Conservation (phyloP, 192 early-diverging fungal species). For the Coemansia furcata region DNA sequence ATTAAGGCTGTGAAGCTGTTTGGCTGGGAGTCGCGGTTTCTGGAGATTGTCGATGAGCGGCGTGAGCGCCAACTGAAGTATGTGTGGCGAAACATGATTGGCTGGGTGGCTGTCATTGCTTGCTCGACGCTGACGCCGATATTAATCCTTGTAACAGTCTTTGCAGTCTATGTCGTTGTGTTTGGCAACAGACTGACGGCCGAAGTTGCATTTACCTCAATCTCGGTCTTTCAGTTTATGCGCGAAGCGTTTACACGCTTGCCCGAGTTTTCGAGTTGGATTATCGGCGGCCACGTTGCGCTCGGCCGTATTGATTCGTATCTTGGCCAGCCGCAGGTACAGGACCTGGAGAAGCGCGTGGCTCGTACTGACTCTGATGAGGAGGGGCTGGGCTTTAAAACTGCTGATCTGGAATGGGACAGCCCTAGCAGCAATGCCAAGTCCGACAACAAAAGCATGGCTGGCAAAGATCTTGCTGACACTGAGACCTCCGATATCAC, state of each 20-base stretch:
- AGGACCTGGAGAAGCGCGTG: constrained; percentile 45
- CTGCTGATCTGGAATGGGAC: constrained; percentile 37
- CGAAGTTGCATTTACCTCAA: constrained; percentile 66
- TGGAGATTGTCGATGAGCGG: constrained; percentile 59
- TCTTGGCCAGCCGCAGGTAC: constrained; percentile 69
- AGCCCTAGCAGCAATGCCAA: not conserved
- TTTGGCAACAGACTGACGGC: constrained; percentile 58
- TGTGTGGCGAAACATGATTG: constrained; percentile 50
- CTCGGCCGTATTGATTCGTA: constrained; percentile 70
- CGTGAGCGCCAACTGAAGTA: constrained; percentile 64
- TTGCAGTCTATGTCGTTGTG: constrained; percentile 60
- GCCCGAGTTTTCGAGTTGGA: constrained; percentile 15
- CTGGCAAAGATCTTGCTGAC: not conserved
- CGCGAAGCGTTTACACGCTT: constrained; percentile 59
- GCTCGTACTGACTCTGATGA: not conserved
- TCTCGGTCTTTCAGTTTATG: constrained; percentile 68
- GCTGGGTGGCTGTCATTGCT: constrained; percentile 52
- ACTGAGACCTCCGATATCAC: not conserved
- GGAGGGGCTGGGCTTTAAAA: constrained; percentile 22
- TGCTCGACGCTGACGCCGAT: constrained; percentile 62
- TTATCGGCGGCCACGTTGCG: constrained; percentile 3
- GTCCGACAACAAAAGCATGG: not conserved
- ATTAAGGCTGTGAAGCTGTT: constrained; percentile 92
- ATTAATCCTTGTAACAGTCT: constrained; percentile 59
- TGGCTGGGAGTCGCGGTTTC: constrained; percentile 76